Percentiles rank a stretch among this genome's conserved stretches.
Evolutionary conservation across 768 basidiomycete genomes (phyloP).

Genomic region (Boletus insuetus): DNA sequence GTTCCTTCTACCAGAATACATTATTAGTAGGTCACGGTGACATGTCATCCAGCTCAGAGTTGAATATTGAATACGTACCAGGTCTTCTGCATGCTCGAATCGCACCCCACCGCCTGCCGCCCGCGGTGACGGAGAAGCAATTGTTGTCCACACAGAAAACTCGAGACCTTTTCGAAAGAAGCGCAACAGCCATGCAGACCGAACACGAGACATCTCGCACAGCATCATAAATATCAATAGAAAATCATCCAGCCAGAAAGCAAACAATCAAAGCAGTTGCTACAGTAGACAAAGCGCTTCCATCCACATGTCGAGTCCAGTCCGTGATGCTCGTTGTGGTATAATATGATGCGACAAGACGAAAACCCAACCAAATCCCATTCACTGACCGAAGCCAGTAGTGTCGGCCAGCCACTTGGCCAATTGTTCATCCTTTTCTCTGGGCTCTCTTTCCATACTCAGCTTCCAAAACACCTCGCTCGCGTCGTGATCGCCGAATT

Average conservation of each 20-base stretch:
- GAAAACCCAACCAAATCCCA: neutral
- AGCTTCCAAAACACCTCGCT: conserved; percentile 42
- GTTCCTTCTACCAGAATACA: too few relatives aligned
- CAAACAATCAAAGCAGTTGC: neutral
- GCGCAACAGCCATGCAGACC: too few relatives aligned
- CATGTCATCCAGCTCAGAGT: too few relatives aligned
- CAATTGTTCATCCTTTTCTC: conserved; percentile 52
- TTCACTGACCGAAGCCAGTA: conserved; percentile 32
- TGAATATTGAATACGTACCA: too few relatives aligned
- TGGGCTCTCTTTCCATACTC: conserved; percentile 50
- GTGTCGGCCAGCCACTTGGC: conserved; percentile 39
- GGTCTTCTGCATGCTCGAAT: too few relatives aligned
- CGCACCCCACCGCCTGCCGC: too few relatives aligned
- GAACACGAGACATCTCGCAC: too few relatives aligned
- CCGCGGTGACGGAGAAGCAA: too few relatives aligned
- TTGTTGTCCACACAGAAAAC: too few relatives aligned
- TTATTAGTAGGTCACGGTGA: too few relatives aligned
- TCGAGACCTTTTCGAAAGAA: too few relatives aligned
- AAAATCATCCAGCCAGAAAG: neutral
- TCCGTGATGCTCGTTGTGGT: neutral
- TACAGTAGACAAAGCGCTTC: neutral
- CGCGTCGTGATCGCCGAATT: conserved; percentile 33
- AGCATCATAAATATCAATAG: neutral
- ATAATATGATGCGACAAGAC: neutral
- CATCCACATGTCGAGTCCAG: neutral